Percentiles rank a stretch among this genome's conserved stretches.
phyloP scores from a whole-genome alignment of 192 early-diverging fungal species.

The Pilaira anomala region DNA sequence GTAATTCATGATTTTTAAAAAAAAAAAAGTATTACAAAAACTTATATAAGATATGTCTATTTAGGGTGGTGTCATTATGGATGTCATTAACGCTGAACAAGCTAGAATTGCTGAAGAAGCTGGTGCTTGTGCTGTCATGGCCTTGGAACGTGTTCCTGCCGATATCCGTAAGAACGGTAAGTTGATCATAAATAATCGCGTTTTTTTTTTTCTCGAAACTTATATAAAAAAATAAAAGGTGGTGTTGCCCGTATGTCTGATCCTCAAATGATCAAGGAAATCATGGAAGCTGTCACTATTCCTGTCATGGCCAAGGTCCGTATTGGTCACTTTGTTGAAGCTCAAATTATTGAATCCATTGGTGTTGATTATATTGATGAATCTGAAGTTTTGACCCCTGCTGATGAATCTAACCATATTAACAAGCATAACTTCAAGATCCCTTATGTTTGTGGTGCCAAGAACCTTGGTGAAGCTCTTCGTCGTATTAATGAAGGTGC shows the following conservation, averaged over 20 bases:
- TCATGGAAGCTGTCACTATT: constrained; percentile 92
- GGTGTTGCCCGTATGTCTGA: constrained; percentile 98
- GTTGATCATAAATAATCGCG: constrained; percentile 3
- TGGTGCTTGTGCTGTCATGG: constrained; percentile 97
- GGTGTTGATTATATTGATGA: constrained; percentile 98
- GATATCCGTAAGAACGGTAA: constrained; percentile 95
- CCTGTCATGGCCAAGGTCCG: constrained; percentile 99
- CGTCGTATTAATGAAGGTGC: constrained; percentile 96
- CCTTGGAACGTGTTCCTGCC: constrained; percentile 95
- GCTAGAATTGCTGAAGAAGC: constrained; percentile 96
- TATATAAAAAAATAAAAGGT: constrained; percentile 39
- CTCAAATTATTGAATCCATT: constrained; percentile 84
- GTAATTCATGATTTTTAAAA: background rate
- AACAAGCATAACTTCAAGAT: constrained; percentile 91
- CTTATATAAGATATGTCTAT: constrained; percentile 7
- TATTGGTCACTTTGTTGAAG: constrained; percentile 99
- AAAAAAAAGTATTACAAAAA: background rate
- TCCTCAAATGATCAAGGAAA: constrained; percentile 96
- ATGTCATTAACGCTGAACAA: constrained; percentile 96
- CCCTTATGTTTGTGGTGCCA: constrained; percentile 94
- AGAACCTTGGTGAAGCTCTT: constrained; percentile 97
- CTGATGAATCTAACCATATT: constrained; percentile 96
- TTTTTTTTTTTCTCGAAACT: background rate
- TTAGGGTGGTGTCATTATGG: constrained; percentile 98
- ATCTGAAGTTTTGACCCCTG: constrained; percentile 92